Evolutionary conservation across 306 rosid species (phyloP).

Genomic region (Glycine tomentella): DNA sequence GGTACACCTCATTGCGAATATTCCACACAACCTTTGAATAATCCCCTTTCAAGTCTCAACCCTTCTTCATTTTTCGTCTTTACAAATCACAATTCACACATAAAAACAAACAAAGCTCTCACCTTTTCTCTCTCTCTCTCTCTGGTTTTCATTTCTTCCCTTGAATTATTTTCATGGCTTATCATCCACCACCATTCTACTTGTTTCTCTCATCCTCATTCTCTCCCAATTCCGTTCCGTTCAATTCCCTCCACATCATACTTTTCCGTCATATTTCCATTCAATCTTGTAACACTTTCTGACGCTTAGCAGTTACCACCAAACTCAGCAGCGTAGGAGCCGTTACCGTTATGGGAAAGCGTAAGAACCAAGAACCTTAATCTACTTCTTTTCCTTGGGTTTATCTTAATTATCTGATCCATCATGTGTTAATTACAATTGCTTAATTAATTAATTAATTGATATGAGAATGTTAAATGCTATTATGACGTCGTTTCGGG

Average conservation of each 20-base stretch:
- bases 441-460: background rate
- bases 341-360: conserved; percentile 73
- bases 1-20: conserved; percentile 49
- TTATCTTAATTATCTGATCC: background rate
- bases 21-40: conserved; percentile 53
- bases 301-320: conserved; percentile 5
- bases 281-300: conserved; percentile 51
- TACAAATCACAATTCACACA: background rate
- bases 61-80: background rate
- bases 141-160: background rate
- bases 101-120: background rate
- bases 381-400: no score
- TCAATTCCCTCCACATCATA: conserved; percentile 40
- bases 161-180: conserved; percentile 67
- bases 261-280: conserved; percentile 48
- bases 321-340: conserved; percentile 6
- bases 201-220: background rate
- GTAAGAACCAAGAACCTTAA: conserved; percentile 48
- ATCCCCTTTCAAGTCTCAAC: conserved; percentile 32
- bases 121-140: background rate
- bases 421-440: background rate
- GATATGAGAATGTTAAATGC: background rate
- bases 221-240: conserved; percentile 48
- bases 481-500: background rate
- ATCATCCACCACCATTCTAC: conserved; percentile 36